Conservation (phyloP, 106 monocot genomes). For the Narthecium ossifragum region DNA sequence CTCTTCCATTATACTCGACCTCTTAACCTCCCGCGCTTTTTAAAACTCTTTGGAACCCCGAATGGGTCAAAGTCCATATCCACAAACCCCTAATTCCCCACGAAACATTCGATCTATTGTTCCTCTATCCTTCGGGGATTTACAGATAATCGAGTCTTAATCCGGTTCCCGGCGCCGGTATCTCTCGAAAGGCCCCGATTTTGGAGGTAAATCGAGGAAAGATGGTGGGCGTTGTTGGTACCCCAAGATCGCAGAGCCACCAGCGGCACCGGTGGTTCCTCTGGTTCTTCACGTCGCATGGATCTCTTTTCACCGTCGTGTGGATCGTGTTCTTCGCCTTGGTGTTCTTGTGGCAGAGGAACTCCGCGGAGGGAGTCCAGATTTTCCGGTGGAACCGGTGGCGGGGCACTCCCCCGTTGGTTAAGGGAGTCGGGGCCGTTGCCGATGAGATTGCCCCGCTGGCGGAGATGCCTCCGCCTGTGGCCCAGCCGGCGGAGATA, state of each 20-base stretch:
- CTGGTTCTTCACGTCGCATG: slow-evolving; percentile 6
- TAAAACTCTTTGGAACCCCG: too few relatives aligned
- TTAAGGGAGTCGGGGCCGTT: too few relatives aligned
- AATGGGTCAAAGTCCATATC: background rate
- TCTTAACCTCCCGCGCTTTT: slow-evolving; percentile 6
- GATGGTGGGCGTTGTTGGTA: slow-evolving; percentile 6
- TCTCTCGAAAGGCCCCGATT: background rate
- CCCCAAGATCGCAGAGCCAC: slow-evolving; percentile 4
- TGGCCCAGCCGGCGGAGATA: background rate
- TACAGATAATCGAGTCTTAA: too few relatives aligned
- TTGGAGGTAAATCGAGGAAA: background rate
- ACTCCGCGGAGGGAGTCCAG: slow-evolving; percentile 4
- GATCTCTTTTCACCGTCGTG: slow-evolving; percentile 7
- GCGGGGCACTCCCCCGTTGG: too few relatives aligned
- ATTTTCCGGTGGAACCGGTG: too few relatives aligned
- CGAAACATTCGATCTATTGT: background rate
- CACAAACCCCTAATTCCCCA: background rate
- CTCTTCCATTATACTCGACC: background rate
- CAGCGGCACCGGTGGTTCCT: slow-evolving; percentile 9
- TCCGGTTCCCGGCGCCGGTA: background rate
- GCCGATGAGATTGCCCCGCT: background rate
- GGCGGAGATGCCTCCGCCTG: background rate
- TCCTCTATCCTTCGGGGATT: background rate
- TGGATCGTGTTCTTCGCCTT: slow-evolving; percentile 27
- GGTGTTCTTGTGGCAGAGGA: slow-evolving; percentile 35